Percentiles rank a stretch among this genome's conserved stretches.
These are phyloP conservation scores for Daucus carota DNA, from an alignment of 129 eudicot species.

Conservation along the genomic window DH1_v3.0 NC_030382.2:51055501-51056000, in stretches of 20 bases:
- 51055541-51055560: background rate
- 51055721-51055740: constrained; percentile 57
- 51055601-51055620: background rate
- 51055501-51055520: background rate
- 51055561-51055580: background rate
- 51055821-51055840: background rate
- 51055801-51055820: background rate
- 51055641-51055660: background rate
- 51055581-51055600: background rate
- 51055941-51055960: background rate
- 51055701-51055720: constrained; percentile 91
- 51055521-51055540: background rate
- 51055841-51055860: background rate
- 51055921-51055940: background rate
- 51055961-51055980: background rate
- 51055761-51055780: background rate
- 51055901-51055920: background rate
- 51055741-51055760: constrained; percentile 1
- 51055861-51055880: background rate
- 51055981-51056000: background rate
- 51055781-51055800: background rate
- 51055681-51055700: constrained; percentile 66
- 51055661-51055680: constrained; percentile 12
- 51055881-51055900: background rate
- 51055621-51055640: background rate